Evolutionary conservation across 78 protist species (phyloP).

Genomic region (Dictyostelium citrinum): DNA sequence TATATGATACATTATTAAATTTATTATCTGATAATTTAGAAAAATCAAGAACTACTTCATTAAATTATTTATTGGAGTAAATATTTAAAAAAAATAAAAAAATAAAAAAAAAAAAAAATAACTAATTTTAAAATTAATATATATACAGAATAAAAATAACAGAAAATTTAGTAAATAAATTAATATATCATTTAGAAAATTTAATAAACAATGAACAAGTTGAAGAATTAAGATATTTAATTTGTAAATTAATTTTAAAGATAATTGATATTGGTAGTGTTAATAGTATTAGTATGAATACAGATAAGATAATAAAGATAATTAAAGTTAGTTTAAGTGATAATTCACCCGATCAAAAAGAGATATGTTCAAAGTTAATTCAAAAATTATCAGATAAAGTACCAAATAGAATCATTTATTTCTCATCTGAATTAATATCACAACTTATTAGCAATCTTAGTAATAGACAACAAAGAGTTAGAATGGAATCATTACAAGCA

Average conservation of each 20-base stretch:
- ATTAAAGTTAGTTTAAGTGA: not conserved
- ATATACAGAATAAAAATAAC: not conserved
- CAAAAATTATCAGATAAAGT: not conserved
- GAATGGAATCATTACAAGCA: conserved; percentile 39
- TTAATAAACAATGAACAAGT: conserved; percentile 9
- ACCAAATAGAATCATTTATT: not conserved
- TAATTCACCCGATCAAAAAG: conserved; percentile 10
- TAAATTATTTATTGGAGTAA: conserved; percentile 3
- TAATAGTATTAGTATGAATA: not conserved
- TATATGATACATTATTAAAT: not conserved
- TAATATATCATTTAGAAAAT: not conserved
- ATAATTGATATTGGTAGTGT: not conserved
- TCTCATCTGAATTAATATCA: not conserved
- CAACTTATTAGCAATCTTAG: not conserved
- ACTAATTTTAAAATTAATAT: not conserved
- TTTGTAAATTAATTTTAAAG: not conserved
- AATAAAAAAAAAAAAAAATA: not conserved
- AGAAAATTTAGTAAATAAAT: not conserved
- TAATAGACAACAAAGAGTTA: conserved; percentile 47
- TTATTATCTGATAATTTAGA: conserved; percentile 13
- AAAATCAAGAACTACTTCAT: conserved; percentile 19
- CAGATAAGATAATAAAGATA: not conserved
- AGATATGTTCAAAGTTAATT: not conserved
- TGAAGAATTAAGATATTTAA: conserved; percentile 33
- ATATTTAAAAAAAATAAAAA: not conserved